A percentile compares a stretch with the other conserved stretches of the same genome.
These are phyloP conservation scores for Penicillium sp. DNA, from an alignment of 2,329 filamentous ascomycete genomes.

Conservation along the genomic window DNA sequence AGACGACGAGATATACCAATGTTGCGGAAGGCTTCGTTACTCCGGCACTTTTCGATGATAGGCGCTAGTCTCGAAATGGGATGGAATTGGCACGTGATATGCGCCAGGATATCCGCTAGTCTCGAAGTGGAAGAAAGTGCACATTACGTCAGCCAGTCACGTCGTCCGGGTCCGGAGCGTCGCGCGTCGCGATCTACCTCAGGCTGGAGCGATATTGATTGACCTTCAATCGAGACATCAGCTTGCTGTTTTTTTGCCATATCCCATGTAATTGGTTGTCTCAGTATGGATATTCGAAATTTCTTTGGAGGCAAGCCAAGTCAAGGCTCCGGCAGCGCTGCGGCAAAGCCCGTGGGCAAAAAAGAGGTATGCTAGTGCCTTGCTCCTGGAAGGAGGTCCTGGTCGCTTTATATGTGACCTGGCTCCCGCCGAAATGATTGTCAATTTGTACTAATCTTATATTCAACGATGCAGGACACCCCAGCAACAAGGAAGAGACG, in stretches of 20 bases:
- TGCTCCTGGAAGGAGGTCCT: not conserved
- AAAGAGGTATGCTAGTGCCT: conserved; percentile 40
- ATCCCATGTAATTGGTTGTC: not conserved
- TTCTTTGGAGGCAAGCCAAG: conserved; percentile 81
- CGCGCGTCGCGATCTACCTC: conserved; percentile 14
- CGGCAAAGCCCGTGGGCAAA: conserved; percentile 33
- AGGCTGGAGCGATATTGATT: not conserved
- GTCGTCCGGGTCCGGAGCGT: conserved; percentile 22
- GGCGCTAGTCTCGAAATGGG: conserved; percentile 14
- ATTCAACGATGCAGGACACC: conserved; percentile 22
- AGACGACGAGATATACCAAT: conserved; percentile 10
- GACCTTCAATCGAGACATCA: not conserved
- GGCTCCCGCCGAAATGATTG: not conserved
- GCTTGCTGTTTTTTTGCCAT: not conserved
- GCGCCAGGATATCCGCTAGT: not conserved
- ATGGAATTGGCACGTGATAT: not conserved
- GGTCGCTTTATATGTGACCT: not conserved
- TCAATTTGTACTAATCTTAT: conserved; percentile 9
- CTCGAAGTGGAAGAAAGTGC: conserved; percentile 20
- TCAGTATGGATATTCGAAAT: conserved; percentile 79
- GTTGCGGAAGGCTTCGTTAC: conserved; percentile 12
- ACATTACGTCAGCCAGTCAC: conserved; percentile 21
- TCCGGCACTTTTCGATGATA: conserved; percentile 23
- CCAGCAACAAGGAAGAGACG: conserved; percentile 35
- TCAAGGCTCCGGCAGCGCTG: conserved; percentile 50